Base-by-base conservation (phyloP, 2,329 filamentous ascomycete species). In the Colletotrichum agaves region DNA sequence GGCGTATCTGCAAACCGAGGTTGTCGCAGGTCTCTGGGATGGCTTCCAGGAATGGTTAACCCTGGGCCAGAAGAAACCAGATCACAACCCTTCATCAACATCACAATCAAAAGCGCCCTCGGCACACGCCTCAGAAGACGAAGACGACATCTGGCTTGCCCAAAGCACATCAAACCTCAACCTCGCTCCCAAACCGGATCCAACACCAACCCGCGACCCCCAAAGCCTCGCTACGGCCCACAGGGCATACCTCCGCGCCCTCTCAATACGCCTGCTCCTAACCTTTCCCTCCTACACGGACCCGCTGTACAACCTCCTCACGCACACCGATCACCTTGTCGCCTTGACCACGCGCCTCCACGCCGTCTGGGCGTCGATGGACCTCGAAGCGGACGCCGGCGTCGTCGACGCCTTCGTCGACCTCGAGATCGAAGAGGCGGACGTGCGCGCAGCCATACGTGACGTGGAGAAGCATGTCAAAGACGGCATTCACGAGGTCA, bases 1-100 rank as follows among this genome's bases (percentile, higher is more conserved):
- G 72, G 89, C 89, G 3, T 98, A 97, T 74, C 89, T 98, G 49
- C 95, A 98, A 77, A 93, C 92, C 1, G 94, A 97, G 75, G 90
- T 98, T 6, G 90, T 98, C 13, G 88, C 90, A 67, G 90, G 90
- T 35, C 90, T 93, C 1, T 98, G 94, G 88, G 87, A 90, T 15
- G 89, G 92, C 58, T 94, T 98, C 72, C 87, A 91, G 60, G 77
- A 79, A 13, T 98, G 94, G 93, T 82, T 97, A 17, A 83, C 84
- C 31, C 82, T 83, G 11, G 81, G 81, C 4, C 76, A 78, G 37
- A 73, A 76, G 37, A 61, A 59, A 46, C 33, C 50, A 3, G 33
- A 39, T 13, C 31, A 11, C 33, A 23, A 59, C 13, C 4, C 33
- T 4, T 13, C 37, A 5, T 44, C 23, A 3, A 37, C 37, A 3